Percentiles rank a stretch among this genome's conserved stretches.
phyloP scores from a whole-genome alignment of 1,284 basidiomycete species.

The Meira nashicola region DNA sequence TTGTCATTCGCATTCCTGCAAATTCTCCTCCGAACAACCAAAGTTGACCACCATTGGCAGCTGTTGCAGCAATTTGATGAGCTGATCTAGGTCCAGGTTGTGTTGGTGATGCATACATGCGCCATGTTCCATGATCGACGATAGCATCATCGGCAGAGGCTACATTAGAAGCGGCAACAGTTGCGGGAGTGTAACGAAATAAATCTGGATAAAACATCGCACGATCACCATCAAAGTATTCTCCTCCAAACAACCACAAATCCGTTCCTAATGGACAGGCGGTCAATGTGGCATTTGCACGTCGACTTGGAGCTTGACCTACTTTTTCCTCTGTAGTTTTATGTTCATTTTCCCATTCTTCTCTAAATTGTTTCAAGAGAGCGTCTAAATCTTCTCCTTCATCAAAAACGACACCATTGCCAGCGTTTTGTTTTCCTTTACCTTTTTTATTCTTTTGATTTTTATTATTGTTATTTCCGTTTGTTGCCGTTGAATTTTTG shows the following conservation, averaged over 20 bases:
- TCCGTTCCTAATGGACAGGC: conserved; percentile 50
- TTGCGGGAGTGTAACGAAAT: conserved; percentile 36
- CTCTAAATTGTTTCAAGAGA: conserved; percentile 38
- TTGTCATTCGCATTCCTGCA: conserved; percentile 76
- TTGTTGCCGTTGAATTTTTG: neutral
- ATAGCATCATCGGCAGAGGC: neutral
- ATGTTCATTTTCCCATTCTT: conserved; percentile 48
- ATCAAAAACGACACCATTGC: conserved; percentile 19
- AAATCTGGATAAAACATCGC: conserved; percentile 48
- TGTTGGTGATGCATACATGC: conserved; percentile 41
- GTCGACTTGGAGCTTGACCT: conserved; percentile 34
- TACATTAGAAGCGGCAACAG: neutral
- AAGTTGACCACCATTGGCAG: conserved; percentile 47
- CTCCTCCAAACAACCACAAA: conserved; percentile 51
- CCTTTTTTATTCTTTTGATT: conserved; percentile 15
- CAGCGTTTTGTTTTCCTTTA: conserved; percentile 25
- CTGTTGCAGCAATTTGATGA: conserved; percentile 45
- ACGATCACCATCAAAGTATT: conserved; percentile 51
- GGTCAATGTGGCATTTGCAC: conserved; percentile 50
- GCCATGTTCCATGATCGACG: conserved; percentile 25
- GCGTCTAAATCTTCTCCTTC: conserved; percentile 51
- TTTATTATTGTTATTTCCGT: conserved; percentile 13
- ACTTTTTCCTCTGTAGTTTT: conserved; percentile 40
- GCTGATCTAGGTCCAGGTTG: conserved; percentile 51
- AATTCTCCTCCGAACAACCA: conserved; percentile 53